A percentile compares a stretch with the other conserved stretches of the same genome.
These are phyloP conservation scores for Colletotrichum theobromicola DNA, from an alignment of 2,329 filamentous ascomycete species.

Conservation along the genomic window DNA sequence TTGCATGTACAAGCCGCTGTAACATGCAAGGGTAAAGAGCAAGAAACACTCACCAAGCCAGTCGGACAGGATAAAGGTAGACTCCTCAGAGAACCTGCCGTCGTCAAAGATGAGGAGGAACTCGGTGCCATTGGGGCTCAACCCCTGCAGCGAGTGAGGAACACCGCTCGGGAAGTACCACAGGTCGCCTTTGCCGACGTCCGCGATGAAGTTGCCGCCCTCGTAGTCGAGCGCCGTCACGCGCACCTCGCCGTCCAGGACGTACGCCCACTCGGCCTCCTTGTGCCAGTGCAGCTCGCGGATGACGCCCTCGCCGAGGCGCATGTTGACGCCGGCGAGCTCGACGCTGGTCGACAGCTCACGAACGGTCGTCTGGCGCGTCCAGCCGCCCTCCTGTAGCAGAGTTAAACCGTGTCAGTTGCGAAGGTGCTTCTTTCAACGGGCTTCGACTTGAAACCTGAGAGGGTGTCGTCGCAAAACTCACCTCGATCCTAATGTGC, in stretches of 20 bases:
- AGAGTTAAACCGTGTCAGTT: neutral
- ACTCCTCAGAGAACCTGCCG: constrained; percentile 61
- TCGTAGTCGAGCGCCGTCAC: constrained; percentile 78
- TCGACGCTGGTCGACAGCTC: constrained; percentile 71
- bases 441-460: neutral
- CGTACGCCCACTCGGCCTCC: constrained; percentile 79
- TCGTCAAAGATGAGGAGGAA: constrained; percentile 53
- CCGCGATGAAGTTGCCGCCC: constrained; percentile 78
- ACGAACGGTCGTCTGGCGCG: constrained; percentile 72
- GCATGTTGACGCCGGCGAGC: constrained; percentile 80
- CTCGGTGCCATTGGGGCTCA: constrained; percentile 30
- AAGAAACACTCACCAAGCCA: constrained; percentile 63
- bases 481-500: constrained; percentile 66
- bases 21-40: too few species aligned
- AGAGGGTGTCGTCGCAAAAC: constrained; percentile 16
- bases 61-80: constrained; percentile 76
- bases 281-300: constrained; percentile 84
- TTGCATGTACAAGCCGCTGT: neutral
- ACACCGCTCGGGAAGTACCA: constrained; percentile 84
- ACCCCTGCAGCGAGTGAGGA: constrained; percentile 70
- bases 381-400: constrained; percentile 74
- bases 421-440: too few species aligned
- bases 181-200: constrained; percentile 73
- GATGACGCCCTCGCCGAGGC: constrained; percentile 73
- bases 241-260: constrained; percentile 72